Percentiles rank a stretch among this genome's conserved stretches.
These are phyloP conservation scores for Fraxinus pennsylvanica DNA, from an alignment of 257 asterid genomes.

Conservation along the genomic window DNA sequence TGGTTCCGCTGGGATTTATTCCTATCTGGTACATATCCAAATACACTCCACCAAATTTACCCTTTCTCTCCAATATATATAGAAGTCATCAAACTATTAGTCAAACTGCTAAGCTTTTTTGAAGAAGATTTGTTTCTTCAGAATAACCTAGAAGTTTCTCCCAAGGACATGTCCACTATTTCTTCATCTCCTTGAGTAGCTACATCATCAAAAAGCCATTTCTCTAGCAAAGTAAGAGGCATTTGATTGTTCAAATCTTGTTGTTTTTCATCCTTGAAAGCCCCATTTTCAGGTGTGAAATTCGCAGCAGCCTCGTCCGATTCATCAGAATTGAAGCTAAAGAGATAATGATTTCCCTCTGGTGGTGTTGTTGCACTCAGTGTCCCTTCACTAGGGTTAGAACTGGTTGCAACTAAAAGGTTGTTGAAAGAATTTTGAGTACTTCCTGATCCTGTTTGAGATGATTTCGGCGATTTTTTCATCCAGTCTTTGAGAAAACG, in stretches of 20 bases:
- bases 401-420: slow-evolving; percentile 29
- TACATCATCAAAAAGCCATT: slow-evolving; percentile 76
- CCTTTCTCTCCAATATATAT: neutral
- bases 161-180: slow-evolving; percentile 57
- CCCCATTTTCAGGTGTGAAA: slow-evolving; percentile 31
- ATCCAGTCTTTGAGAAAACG: slow-evolving; percentile 70
- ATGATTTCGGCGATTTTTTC: slow-evolving; percentile 41
- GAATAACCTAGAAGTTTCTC: slow-evolving; percentile 75
- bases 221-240: slow-evolving; percentile 70
- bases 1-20: slow-evolving; percentile 5
- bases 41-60: neutral
- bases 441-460: slow-evolving; percentile 31
- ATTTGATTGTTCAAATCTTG: slow-evolving; percentile 30
- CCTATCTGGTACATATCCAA: neutral
- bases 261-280: slow-evolving; percentile 30
- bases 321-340: slow-evolving; percentile 33
- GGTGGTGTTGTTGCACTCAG: slow-evolving; percentile 22
- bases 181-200: slow-evolving; percentile 58
- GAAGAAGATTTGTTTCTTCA: slow-evolving; percentile 32
- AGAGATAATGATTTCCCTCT: neutral
- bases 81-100: neutral
- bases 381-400: slow-evolving; percentile 56
- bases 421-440: slow-evolving; percentile 30
- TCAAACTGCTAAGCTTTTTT: slow-evolving; percentile 31
- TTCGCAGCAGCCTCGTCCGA: neutral